Percentiles rank a stretch among this genome's conserved stretches.
These are phyloP conservation scores for Hanseniaspora vineae DNA, from an alignment of 805 yeast genomes.

Conservation along the genomic window DNA sequence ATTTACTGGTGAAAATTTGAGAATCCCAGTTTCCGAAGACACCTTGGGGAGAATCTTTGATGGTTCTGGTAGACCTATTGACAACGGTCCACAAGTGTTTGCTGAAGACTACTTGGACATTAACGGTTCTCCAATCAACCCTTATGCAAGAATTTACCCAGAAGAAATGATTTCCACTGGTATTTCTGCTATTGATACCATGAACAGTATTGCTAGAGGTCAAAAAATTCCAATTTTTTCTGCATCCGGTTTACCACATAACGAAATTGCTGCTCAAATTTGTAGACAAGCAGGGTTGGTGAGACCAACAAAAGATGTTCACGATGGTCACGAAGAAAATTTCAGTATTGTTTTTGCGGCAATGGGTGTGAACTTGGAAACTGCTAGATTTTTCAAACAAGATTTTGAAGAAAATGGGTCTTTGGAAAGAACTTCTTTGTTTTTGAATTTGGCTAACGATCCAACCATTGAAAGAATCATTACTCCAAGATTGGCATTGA, in stretches of 20 bases:
- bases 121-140: constrained; percentile 98
- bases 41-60: constrained; percentile 96
- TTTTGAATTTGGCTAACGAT: constrained; percentile 95
- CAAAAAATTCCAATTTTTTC: constrained; percentile 98
- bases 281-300: constrained; percentile 99
- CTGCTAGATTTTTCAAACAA: constrained; percentile 96
- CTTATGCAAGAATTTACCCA: constrained; percentile 95
- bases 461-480: constrained; percentile 99
- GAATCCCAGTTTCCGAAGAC: constrained; percentile 92
- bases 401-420: constrained; percentile 99
- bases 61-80: constrained; percentile 98
- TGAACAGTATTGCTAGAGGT: constrained; percentile 99
- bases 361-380: constrained; percentile 99
- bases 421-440: constrained; percentile 91
- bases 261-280: constrained; percentile 98
- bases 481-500: constrained; percentile 96
- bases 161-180: constrained; percentile 99
- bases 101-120: constrained; percentile 98
- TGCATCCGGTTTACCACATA: constrained; percentile 98
- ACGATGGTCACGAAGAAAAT: constrained; percentile 98
- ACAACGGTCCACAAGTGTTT: constrained; percentile 94
- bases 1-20: constrained; percentile 89
- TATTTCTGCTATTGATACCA: constrained; percentile 94
- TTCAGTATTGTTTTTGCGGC: constrained; percentile 99
- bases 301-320: constrained; percentile 98